Evolutionary conservation across 495 filamentous ascomycete genomes (phyloP), one percentile per base, ranked within the genome.

Genomic region (Astrocystis sublimbata): DNA sequence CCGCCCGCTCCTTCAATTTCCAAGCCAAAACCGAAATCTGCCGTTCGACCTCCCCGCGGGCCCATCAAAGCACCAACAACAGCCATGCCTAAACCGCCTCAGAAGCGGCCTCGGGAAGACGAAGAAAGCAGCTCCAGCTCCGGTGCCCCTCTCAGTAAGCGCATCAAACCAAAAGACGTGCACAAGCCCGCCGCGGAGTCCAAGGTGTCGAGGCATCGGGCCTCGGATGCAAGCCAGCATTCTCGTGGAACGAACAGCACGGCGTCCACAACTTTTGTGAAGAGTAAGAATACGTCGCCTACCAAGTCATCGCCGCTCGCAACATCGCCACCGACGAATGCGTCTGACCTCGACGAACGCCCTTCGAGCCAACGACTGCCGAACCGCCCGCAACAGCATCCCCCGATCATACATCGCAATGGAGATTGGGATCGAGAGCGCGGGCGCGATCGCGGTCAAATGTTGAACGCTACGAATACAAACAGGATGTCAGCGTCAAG

Each of bases 281-380:
- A 76, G 65, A 72, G 66, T 62, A 82, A 81, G 76, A 79, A 75
- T 60, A 79, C 72, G 7, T 89, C 87, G 3, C 86, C 87, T 1
- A 79, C 82, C 59, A 93, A 92, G 64, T 89, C 89, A 0, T 91
- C 89, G 5, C 88, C 88, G 3, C 80, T 91, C 38, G 88, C 85
- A 24, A 86, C 87, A 3, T 91, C 89, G n/a, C 89, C 89, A 21
- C 89, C 88, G 2, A 85, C 88, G 15, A 92, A 91, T 72, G 86
- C 86, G 6, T 90, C 88, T 4, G 87, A 91, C 56, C 66, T 88
- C 21, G 83, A 82, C 23, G 69, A 73, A 0, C 72, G 75, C 23
- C 65, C 70, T 38, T 51, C 62, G 13, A 41, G 33, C 47, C 77
- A 63, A 75, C 80, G 70, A 19, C 69, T 68, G 26, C 58, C 66